Evolutionary conservation across 805 yeast species (phyloP).

Genomic region (Starmerella apicola): DNA sequence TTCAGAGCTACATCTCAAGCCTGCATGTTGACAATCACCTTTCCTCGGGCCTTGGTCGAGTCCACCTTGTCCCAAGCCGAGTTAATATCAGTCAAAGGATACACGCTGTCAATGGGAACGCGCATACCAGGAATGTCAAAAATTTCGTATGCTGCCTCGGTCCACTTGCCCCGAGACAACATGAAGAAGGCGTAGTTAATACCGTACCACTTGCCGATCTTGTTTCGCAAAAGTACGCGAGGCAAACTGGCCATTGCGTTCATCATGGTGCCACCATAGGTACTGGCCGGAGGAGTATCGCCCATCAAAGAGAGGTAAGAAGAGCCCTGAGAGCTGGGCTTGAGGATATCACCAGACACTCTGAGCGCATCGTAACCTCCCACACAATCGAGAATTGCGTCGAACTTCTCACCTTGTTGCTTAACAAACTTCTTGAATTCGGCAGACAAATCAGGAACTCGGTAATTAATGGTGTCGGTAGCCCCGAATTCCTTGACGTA

Average conservation of each 20-base stretch:
- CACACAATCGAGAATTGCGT: conserved; percentile 52
- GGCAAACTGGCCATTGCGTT: conserved; percentile 13
- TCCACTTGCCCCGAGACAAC: conserved; percentile 32
- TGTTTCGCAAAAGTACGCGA: conserved; percentile 19
- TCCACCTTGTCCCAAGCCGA: conserved; percentile 40
- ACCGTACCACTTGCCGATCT: conserved; percentile 24
- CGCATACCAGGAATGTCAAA: conserved; percentile 36
- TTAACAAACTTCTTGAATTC: conserved; percentile 7
- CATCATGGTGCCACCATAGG: conserved; percentile 9
- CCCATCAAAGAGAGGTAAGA: conserved; percentile 47
- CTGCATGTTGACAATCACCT: conserved; percentile 40
- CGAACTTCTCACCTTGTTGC: conserved; percentile 31
- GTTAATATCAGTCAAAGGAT: conserved; percentile 36
- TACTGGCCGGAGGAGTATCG: conserved; percentile 28
- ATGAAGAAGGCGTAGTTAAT: conserved; percentile 22
- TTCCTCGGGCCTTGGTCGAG: conserved; percentile 49
- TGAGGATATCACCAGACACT: conserved; percentile 33
- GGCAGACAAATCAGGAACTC: conserved; percentile 4
- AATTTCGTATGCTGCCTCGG: conserved; percentile 33
- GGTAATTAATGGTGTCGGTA: conserved; percentile 31
- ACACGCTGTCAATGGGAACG: conserved; percentile 44
- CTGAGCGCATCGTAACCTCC: conserved; percentile 45
- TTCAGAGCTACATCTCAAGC: too few relatives aligned
- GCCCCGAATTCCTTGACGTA: conserved; percentile 44
- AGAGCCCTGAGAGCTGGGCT: conserved; percentile 36